phyloP scores from a whole-genome alignment of 1,284 basidiomycete species.

The Meira miltonrushii region DNA sequence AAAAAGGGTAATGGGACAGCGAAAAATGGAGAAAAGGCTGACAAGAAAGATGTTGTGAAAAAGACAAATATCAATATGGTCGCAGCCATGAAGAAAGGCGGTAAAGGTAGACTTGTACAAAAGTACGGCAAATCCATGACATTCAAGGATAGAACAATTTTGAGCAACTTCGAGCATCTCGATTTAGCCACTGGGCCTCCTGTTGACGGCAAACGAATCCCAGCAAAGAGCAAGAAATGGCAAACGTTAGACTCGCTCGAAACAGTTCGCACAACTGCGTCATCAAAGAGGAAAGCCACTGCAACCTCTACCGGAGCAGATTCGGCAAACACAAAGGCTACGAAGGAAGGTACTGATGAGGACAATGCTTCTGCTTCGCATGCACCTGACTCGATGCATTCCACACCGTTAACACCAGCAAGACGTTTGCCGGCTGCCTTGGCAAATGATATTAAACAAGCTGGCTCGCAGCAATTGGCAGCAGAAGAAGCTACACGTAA shows the following conservation, averaged over 20 bases:
- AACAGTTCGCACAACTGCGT: slow-evolving; percentile 42
- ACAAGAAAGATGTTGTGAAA: slow-evolving; percentile 9
- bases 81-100: slow-evolving; percentile 55
- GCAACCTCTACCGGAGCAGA: slow-evolving; percentile 7
- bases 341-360: not conserved
- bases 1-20: not conserved
- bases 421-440: not conserved
- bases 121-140: slow-evolving; percentile 55
- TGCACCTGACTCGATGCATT: not conserved
- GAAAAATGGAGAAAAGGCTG: slow-evolving; percentile 4
- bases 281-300: slow-evolving; percentile 3
- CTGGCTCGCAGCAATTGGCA: not conserved
- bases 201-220: slow-evolving; percentile 50
- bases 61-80: slow-evolving; percentile 43
- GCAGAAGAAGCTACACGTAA: not conserved
- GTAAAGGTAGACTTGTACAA: slow-evolving; percentile 55
- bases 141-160: slow-evolving; percentile 56
- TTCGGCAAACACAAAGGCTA: not conserved
- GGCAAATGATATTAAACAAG: not conserved
- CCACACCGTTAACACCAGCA: not conserved
- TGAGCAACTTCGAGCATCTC: slow-evolving; percentile 55
- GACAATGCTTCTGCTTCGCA: not conserved
- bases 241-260: slow-evolving; percentile 54
- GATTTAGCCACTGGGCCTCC: slow-evolving; percentile 57
- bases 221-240: slow-evolving; percentile 53